phyloP scores from a whole-genome alignment of 2,329 filamentous ascomycete genomes.

The Proliferodiscus dingleyae region DNA sequence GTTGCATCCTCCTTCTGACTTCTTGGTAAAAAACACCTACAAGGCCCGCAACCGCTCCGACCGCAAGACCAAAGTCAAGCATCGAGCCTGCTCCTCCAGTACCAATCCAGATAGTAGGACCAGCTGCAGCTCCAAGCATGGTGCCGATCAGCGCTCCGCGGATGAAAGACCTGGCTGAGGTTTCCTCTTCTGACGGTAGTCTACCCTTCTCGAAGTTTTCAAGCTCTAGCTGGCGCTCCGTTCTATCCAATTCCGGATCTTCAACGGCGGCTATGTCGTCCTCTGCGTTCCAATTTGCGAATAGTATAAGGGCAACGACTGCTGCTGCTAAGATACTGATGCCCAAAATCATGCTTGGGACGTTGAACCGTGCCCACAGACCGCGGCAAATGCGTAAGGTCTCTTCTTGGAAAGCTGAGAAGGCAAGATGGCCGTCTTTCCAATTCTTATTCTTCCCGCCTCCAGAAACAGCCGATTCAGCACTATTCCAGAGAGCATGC shows the following conservation, averaged over 20 bases:
- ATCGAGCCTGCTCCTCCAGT: slow-evolving; percentile 13
- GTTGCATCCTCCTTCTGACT: slow-evolving; percentile 17
- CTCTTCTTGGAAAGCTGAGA: slow-evolving; percentile 68
- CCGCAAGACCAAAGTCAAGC: slow-evolving; percentile 20
- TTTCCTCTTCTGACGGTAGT: slow-evolving; percentile 19
- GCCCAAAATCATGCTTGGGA: slow-evolving; percentile 78
- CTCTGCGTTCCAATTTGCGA: slow-evolving; percentile 57
- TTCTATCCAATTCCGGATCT: slow-evolving; percentile 56
- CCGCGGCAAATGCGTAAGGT: slow-evolving; percentile 75
- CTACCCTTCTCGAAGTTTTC: slow-evolving; percentile 30
- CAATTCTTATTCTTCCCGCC: slow-evolving; percentile 38
- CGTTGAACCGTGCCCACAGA: slow-evolving; percentile 89
- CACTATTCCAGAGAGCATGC: slow-evolving; percentile 53
- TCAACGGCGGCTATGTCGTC: slow-evolving; percentile 47
- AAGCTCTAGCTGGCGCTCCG: slow-evolving; percentile 54
- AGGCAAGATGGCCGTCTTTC: slow-evolving; percentile 50
- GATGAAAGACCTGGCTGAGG: slow-evolving; percentile 20
- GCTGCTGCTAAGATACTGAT: slow-evolving; percentile 65
- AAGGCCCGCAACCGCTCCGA: slow-evolving; percentile 24
- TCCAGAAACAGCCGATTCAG: slow-evolving; percentile 30
- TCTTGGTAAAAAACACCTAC: slow-evolving; percentile 38
- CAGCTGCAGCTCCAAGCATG: slow-evolving; percentile 20
- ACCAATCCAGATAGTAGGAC: slow-evolving; percentile 19
- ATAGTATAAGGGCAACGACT: slow-evolving; percentile 66
- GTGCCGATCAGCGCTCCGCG: slow-evolving; percentile 25